A percentile compares a stretch with the other conserved stretches of the same genome.
Evolutionary conservation across 495 filamentous ascomycete species (phyloP).

Genomic region (Recurvomyces mirabilis): DNA sequence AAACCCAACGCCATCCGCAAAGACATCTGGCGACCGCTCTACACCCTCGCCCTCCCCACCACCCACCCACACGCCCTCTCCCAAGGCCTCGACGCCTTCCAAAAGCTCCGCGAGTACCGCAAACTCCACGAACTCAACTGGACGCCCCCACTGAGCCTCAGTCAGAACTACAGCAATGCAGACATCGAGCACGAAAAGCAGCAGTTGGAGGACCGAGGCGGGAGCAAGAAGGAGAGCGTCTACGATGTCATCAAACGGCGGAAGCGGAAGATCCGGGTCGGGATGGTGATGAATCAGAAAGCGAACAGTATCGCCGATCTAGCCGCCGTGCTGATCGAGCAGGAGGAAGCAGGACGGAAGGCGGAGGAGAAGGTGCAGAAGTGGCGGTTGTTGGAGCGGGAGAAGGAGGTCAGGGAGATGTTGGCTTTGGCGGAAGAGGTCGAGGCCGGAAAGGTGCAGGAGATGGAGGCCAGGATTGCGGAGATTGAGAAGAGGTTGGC

Average conservation of each 20-base stretch:
- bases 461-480: constrained; percentile 30
- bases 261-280: constrained; percentile 47
- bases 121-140: constrained; percentile 56
- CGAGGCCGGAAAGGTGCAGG: constrained; percentile 30
- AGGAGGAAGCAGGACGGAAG: constrained; percentile 24
- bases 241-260: constrained; percentile 37
- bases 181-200: constrained; percentile 32
- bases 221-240: constrained; percentile 34
- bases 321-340: constrained; percentile 59
- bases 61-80: constrained; percentile 53
- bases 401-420: constrained; percentile 36
- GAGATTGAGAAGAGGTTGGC: constrained; percentile 20
- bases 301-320: constrained; percentile 82
- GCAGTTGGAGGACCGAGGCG: constrained; percentile 23
- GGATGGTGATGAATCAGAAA: constrained; percentile 70
- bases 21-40: constrained; percentile 83
- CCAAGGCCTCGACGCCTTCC: constrained; percentile 64
- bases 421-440: constrained; percentile 27
- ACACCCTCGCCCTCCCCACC: constrained; percentile 59
- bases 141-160: constrained; percentile 25
- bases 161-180: constrained; percentile 1
- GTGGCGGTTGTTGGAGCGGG: constrained; percentile 26
- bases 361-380: constrained; percentile 28
- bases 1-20: constrained; percentile 66
- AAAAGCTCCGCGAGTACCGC: constrained; percentile 72